Conservation (phyloP, 169 alveolate species). For the Eimeria brunetti region DNA sequence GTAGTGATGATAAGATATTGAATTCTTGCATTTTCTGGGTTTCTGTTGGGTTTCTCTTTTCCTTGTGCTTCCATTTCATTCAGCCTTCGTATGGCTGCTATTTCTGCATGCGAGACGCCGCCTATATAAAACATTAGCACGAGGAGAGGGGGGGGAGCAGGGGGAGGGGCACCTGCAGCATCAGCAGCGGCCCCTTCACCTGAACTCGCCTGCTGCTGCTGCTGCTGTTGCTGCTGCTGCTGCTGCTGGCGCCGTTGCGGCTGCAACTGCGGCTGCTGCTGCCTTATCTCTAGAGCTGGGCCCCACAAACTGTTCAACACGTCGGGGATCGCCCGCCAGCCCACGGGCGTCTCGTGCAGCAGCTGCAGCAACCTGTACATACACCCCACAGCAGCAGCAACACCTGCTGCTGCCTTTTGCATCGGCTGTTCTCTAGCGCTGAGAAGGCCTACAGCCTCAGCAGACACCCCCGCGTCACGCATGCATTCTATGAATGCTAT, state of each 20-base stretch:
- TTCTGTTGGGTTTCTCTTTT: not conserved
- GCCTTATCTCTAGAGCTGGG: conserved; percentile 83
- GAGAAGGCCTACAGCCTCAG: no score
- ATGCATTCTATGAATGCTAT: no score
- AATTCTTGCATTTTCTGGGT: not conserved
- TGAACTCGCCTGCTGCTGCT: conserved; percentile 29
- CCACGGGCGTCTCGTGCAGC: conserved; percentile 70
- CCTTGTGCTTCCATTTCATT: conserved; percentile 70
- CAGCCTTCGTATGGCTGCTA: conserved; percentile 86
- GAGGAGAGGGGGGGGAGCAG: conserved; percentile 7
- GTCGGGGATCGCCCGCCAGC: conserved; percentile 81
- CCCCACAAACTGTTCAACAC: conserved; percentile 78
- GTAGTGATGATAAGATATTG: conserved; percentile 50
- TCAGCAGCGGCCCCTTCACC: not conserved
- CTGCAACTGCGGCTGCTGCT: conserved; percentile 72
- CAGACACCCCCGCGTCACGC: no score
- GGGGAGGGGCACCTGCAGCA: not conserved
- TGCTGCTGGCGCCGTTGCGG: conserved; percentile 18
- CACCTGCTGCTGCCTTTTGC: no score
- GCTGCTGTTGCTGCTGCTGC: not conserved
- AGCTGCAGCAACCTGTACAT: conserved; percentile 66
- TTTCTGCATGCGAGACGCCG: conserved; percentile 86
- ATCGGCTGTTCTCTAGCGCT: no score
- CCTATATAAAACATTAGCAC: conserved; percentile 85
- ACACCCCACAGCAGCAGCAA: not conserved